Base-by-base conservation (phyloP, 345 rosid genomes). In the Angophora floribunda region DNA sequence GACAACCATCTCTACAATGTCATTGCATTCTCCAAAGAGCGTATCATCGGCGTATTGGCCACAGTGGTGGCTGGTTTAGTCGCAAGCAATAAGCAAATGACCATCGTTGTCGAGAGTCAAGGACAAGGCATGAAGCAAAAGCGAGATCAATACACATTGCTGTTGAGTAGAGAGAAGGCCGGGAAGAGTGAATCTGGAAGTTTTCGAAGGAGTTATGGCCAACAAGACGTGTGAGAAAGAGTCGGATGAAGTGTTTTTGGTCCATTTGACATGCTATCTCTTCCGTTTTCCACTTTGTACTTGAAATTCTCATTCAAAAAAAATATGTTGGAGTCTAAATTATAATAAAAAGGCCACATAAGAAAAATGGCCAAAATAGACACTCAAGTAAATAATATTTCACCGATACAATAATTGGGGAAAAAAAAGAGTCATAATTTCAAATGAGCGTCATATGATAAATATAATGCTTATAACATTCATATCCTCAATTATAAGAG, bases 381-480 rank as follows among this genome's bases (percentile, higher is more conserved):
- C 28, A 26, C 32, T 61, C 32, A 28, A 26, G 32, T 28, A 15
- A 28, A 61, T 14, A 28, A 28, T 26, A 11, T 57, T 61, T 61
- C 30, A 28, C 4, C 4, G 13, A 61, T 61, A 30, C 26, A 13
- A 0, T 61, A 28, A 28, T 13, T 61, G 1, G 11, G n/a, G n/a
- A n/a, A 26, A 1, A 11, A 61, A 28, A 61, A 28, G 6, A 2
- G 0, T 26, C 26, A 59, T 28, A 7, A 11, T 3, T 7, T 63
- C 14, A n/a, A n/a, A n/a, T 28, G 0, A 61, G 16, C 30, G 0
- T 26, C 15, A 0, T 28, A 5, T 6, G 2, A 61, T 11, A 28
- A 0, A 26, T 11, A 61, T 61, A 0, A 61, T 0, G 26, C 7
- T 61, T 59, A 0, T 26, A 59, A 0, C 0, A 26, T 50, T 13